Percentiles rank a stretch among this genome's conserved stretches.
Evolutionary conservation across 2,329 filamentous ascomycete species (phyloP).

Genomic region (Fusarium armeniacum): DNA sequence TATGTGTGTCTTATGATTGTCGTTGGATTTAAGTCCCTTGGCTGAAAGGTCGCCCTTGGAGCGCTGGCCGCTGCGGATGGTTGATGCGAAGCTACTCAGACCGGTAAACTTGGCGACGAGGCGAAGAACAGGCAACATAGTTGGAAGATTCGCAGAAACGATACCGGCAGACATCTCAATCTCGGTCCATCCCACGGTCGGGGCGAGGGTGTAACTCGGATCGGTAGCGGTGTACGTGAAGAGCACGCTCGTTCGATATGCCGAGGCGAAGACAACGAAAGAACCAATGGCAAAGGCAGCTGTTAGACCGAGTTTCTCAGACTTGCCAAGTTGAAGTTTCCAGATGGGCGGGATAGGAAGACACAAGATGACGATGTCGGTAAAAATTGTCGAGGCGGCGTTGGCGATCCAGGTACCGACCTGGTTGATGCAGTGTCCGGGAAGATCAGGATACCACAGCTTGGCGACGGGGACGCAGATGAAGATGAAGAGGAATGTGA

Average conservation of each 20-base stretch:
- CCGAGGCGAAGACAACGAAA: constrained; percentile 64
- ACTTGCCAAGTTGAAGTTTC: constrained; percentile 58
- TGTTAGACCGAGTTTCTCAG: constrained; percentile 61
- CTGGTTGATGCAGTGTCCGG: constrained; percentile 64
- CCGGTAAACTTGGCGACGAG: constrained; percentile 58
- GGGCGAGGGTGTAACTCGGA: constrained; percentile 62
- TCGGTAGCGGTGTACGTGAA: constrained; percentile 59
- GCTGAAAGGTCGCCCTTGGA: constrained; percentile 45
- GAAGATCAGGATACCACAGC: constrained; percentile 61
- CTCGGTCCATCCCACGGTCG: constrained; percentile 62
- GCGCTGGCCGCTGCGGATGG: constrained; percentile 39
- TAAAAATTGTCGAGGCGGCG: constrained; percentile 62
- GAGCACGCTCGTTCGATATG: constrained; percentile 63
- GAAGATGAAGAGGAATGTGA: constrained; percentile 66
- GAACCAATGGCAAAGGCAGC: constrained; percentile 61
- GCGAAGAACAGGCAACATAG: constrained; percentile 62
- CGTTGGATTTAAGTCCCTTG: constrained; percentile 34
- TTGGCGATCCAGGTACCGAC: constrained; percentile 66
- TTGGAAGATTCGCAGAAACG: constrained; percentile 67
- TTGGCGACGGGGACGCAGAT: constrained; percentile 66
- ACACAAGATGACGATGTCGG: constrained; percentile 61
- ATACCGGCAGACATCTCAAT: constrained; percentile 66
- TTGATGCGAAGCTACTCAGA: constrained; percentile 45
- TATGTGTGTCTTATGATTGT: not conserved
- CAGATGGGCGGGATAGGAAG: constrained; percentile 63